Percentiles rank a stretch among this genome's conserved stretches.
Evolutionary conservation across 208 protist genomes (phyloP).

Genomic region (Lotmaria passim): DNA sequence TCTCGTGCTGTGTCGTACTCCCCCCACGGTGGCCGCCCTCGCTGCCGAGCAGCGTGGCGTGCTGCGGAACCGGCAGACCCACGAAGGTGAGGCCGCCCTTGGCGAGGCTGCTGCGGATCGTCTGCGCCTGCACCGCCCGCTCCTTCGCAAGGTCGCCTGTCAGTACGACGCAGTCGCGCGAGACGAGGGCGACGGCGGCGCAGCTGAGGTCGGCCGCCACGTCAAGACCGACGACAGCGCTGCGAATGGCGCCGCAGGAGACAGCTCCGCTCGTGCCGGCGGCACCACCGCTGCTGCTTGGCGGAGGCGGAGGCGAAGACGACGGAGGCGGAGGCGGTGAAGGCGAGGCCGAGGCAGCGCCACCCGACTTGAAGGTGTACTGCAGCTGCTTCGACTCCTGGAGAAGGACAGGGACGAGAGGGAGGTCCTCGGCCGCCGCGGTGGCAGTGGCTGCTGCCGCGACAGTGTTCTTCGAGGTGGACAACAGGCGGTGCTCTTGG

Average conservation of each 20-base stretch:
- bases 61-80: slow-evolving; percentile 29
- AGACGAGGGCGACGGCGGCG: slow-evolving; percentile 83
- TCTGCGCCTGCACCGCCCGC: slow-evolving; percentile 31
- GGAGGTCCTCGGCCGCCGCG: slow-evolving; percentile 8
- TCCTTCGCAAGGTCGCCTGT: slow-evolving; percentile 56
- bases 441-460: not conserved
- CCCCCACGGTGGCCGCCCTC: not conserved
- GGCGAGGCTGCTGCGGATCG: slow-evolving; percentile 40
- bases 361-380: slow-evolving; percentile 19
- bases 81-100: slow-evolving; percentile 51
- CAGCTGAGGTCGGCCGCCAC: slow-evolving; percentile 83
- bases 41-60: slow-evolving; percentile 18
- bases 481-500: slow-evolving; percentile 55
- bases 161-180: slow-evolving; percentile 82
- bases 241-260: slow-evolving; percentile 39
- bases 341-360: not conserved
- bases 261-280: no score
- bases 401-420: slow-evolving; percentile 25
- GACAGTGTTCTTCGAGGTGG: slow-evolving; percentile 25
- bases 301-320: not conserved
- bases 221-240: slow-evolving; percentile 81
- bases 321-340: not conserved
- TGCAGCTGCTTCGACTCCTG: slow-evolving; percentile 26
- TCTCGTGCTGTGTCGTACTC: not conserved
- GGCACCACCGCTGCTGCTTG: not conserved